phyloP scores from a whole-genome alignment of 1,139 yeast genomes.

The Insectozyma bohioensis region DNA sequence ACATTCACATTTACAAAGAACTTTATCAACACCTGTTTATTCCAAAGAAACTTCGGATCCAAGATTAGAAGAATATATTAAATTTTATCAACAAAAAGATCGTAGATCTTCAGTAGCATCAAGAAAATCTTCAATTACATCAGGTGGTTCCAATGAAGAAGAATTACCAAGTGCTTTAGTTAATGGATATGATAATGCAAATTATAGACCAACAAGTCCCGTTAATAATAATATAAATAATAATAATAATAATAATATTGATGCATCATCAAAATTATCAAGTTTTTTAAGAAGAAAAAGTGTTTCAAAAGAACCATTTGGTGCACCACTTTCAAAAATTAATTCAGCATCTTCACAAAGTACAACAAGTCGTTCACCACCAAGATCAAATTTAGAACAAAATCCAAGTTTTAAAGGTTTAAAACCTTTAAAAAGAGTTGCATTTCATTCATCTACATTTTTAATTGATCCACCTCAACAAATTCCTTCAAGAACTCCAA shows the following conservation, averaged over 20 bases:
- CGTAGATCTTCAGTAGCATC: conserved; percentile 20
- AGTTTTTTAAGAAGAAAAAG: conserved; percentile 29
- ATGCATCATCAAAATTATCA: conserved; percentile 19
- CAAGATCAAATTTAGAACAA: conserved; percentile 12
- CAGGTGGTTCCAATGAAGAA: conserved; percentile 10
- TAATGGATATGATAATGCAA: conserved; percentile 18
- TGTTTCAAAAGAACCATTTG: conserved; percentile 10
- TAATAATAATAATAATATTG: conserved; percentile 1
- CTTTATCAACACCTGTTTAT: conserved; percentile 19
- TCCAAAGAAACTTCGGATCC: conserved; percentile 39
- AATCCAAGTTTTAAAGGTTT: conserved; percentile 25
- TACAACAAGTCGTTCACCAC: conserved; percentile 9
- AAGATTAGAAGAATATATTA: conserved; percentile 56
- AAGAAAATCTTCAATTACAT: conserved; percentile 16
- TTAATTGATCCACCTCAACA: conserved; percentile 74
- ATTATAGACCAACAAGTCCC: conserved; percentile 10
- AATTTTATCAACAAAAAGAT: conserved; percentile 45
- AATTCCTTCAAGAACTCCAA: conserved; percentile 63
- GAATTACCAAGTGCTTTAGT: conserved; percentile 48
- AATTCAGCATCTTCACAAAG: conserved; percentile 5
- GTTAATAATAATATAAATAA: not conserved
- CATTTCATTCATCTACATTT: conserved; percentile 71
- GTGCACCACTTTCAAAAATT: conserved; percentile 10
- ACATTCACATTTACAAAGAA: conserved; percentile 12
- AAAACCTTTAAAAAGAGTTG: conserved; percentile 61